Evolutionary conservation across 768 basidiomycete genomes (phyloP), one percentile per base, ranked within the genome.

Genomic region (Agrocybe chaxingu): DNA sequence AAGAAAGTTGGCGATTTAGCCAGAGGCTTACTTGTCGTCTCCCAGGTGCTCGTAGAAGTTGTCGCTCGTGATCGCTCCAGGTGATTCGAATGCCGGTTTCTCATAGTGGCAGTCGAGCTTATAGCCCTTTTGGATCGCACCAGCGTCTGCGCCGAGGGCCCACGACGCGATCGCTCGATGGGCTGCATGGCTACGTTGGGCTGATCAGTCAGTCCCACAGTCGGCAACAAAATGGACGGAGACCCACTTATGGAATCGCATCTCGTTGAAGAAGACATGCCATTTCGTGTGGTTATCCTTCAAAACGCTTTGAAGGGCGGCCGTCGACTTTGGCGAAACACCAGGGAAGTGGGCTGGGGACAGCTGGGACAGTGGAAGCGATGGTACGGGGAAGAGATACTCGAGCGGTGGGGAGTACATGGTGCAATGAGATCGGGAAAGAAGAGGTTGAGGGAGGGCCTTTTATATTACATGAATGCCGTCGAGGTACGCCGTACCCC

Each of bases 141-240:
- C 53, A 1, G 59, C 63, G 52, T 72, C 66, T 0, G 77, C 85
- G 1, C 87, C 87, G 8, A 89, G 63, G 0, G 73, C 71, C 70
- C 81, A 88, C 2, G 82, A 72, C 5, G 83, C 81, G 19, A 85
- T 63, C 13, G 78, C 55, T 19, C 78, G 80, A 55, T 87, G 84
- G 3, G 78, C 68, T 32, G 76, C 66, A 66, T 88, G 86, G 55
- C 66, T 74, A 59, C 29, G 64, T 57, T 12, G 42, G 39, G 9
- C 32, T 8, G 46, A 31, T 16, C 11, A 39, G 32, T n/a, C 8
- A 16, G 12, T 8, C 11, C n/a, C 13, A 35, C 41, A 44, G 13
- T 36, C 16, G 12, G 12, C 11, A 19, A 9, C 4, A 19, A 8
- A 16, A 19, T 12, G 5, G 37, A 12, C 13, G 16, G 3, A 19